Conservation (phyloP, 2,329 filamentous ascomycete genomes). For the Ascochyta pisi region DNA sequence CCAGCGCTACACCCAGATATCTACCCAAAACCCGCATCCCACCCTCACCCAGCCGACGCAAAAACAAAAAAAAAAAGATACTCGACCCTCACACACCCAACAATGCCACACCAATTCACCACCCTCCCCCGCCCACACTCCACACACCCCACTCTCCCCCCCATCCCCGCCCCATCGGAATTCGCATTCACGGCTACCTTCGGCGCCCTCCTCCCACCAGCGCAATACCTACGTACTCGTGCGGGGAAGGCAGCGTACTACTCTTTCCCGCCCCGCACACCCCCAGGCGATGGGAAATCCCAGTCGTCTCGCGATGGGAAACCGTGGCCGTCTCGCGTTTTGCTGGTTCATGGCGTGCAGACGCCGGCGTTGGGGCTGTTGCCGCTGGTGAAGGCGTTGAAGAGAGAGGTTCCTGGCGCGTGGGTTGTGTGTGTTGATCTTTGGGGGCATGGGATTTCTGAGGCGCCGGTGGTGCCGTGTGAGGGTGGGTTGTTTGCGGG, state of each 20-base stretch:
- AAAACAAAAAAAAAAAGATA: background rate
- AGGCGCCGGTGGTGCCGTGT: conserved; percentile 56
- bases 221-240: conserved; percentile 43
- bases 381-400: conserved; percentile 45
- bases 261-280: conserved; percentile 23
- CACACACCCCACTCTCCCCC: background rate
- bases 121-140: conserved; percentile 34
- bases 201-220: conserved; percentile 50
- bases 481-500: conserved; percentile 52
- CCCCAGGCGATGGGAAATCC: too few relatives aligned
- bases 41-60: background rate
- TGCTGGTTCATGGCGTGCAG: conserved; percentile 61
- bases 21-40: too few relatives aligned
- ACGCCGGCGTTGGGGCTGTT: conserved; percentile 59
- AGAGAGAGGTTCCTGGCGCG: too few relatives aligned
- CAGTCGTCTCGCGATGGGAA: too few relatives aligned
- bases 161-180: conserved; percentile 49
- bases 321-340: conserved; percentile 35
- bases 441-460: conserved; percentile 64
- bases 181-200: conserved; percentile 48
- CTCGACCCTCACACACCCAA: too few relatives aligned
- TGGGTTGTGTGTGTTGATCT: too few relatives aligned
- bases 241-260: conserved; percentile 55
- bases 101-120: background rate
- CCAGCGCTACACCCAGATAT: too few relatives aligned